Percentiles rank a stretch among this genome's conserved stretches.
phyloP scores from a whole-genome alignment of 2,329 filamentous ascomycete species.

The Simplicillium sp. region DNA sequence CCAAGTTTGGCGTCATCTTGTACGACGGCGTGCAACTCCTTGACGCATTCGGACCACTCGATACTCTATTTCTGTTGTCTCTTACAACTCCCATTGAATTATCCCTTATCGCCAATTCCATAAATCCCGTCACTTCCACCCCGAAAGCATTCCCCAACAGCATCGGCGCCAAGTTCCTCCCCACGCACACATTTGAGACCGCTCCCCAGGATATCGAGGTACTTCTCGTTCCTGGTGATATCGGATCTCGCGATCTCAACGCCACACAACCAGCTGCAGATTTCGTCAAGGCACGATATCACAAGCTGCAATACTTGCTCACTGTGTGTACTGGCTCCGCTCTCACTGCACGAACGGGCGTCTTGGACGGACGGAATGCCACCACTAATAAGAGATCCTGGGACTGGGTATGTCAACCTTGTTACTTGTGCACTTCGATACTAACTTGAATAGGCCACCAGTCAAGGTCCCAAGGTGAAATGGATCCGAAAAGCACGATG shows the following conservation, averaged over 20 bases:
- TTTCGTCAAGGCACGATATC: constrained; percentile 32
- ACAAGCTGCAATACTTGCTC: constrained; percentile 39
- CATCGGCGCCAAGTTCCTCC: constrained; percentile 20
- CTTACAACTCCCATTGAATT: constrained; percentile 13
- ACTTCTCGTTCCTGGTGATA: constrained; percentile 28
- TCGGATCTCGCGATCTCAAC: constrained; percentile 17
- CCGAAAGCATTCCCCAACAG: constrained; percentile 4
- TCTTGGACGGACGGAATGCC: constrained; percentile 45
- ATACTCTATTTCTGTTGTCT: constrained; percentile 21
- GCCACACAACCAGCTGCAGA: constrained; percentile 17
- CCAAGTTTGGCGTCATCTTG: constrained; percentile 20
- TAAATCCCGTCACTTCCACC: constrained; percentile 19
- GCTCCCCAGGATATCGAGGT: constrained; percentile 25
- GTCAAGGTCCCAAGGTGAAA: constrained; percentile 31
- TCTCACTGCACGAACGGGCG: constrained; percentile 41
- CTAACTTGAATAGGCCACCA: constrained; percentile 17
- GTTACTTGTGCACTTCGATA: not conserved
- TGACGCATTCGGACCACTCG: constrained; percentile 29
- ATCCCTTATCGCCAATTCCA: constrained; percentile 15
- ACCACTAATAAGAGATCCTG: constrained; percentile 53
- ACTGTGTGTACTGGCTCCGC: constrained; percentile 54
- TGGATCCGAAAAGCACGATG: constrained; percentile 51
- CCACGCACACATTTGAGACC: constrained; percentile 26
- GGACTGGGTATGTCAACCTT: constrained; percentile 17
- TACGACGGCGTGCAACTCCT: constrained; percentile 26